Evolutionary conservation across 352 stramenopile species (phyloP), one percentile per base, ranked within the genome.

Genomic region (Globisporangium megalacanthum): DNA sequence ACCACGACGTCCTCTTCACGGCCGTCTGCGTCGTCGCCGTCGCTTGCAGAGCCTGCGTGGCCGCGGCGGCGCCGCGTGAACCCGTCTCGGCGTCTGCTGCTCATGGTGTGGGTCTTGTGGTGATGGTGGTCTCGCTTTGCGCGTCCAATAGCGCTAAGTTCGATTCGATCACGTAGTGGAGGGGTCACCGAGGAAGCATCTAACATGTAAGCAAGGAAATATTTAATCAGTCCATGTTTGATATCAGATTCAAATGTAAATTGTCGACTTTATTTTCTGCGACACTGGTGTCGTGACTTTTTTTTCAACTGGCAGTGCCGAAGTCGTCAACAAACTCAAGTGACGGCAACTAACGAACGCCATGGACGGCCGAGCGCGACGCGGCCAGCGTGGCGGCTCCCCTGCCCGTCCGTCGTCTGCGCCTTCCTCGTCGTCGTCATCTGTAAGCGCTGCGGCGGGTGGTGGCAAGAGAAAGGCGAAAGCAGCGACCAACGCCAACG

Each of bases 1-100:
- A 83, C 65, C 22, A 78, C 62, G 15, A 70, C 48, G 52, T 76
- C 62, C 31, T 69, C 64, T 2, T 54, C 17, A 11, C 54, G 15
- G 41, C 41, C 48, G 0, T 13, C 25, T 29, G 25, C 54, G 2
- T 29, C 52, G 13, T 52, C 7, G 22, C n/a, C 36, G 25, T 65
- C 22, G 15, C 41, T 11, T 2, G 42, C 44, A 8, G 20, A 22
- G 5, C 25, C 25, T 29, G 11, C 49, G 14, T 11, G 39, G 5
- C 22, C 48, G 35, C 55, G 61, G 44, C 61, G 41, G 35, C 60
- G 49, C 17, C 60, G 60, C 31, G 60, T 42, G 37, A 58, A 49
- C 49, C 42, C 56, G 20, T 62, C 60, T 56, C 58, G 59, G 52
- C 54, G 59, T 9, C 48, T n/a, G n/a, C 59, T 65, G 31, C 58